A percentile compares a stretch with the other conserved stretches of the same genome.
phyloP scores from a whole-genome alignment of 768 basidiomycete species.

The button mushroom (Agaricus bisporus) region DNA sequence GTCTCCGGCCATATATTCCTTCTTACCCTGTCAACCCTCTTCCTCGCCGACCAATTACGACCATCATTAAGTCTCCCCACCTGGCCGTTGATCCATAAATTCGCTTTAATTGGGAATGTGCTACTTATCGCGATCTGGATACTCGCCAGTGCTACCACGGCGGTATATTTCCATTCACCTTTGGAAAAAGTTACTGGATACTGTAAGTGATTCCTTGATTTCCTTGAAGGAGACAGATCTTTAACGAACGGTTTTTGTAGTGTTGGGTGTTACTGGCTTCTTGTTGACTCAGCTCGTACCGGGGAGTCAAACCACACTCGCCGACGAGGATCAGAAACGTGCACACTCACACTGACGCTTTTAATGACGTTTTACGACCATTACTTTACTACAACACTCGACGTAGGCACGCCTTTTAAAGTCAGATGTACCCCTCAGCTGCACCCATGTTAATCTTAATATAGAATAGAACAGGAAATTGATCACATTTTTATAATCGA shows the following conservation, averaged over 20 bases:
- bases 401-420: no score
- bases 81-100: conserved; percentile 40
- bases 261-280: conserved; percentile 3
- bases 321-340: neutral
- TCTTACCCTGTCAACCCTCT: conserved; percentile 70
- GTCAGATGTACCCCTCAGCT: no score
- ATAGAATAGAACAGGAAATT: no score
- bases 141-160: conserved; percentile 73
- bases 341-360: neutral
- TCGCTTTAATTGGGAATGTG: conserved; percentile 40
- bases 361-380: neutral
- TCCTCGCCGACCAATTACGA: conserved; percentile 72
- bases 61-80: conserved; percentile 34
- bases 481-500: no score
- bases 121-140: conserved; percentile 59
- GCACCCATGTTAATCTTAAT: no score
- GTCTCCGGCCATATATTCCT: conserved; percentile 93
- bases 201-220: conserved; percentile 40
- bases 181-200: conserved; percentile 84
- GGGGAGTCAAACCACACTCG: neutral
- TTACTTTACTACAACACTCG: neutral
- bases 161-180: conserved; percentile 87
- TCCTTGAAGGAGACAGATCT: neutral
- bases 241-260: neutral
- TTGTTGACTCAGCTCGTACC: conserved; percentile 1